Conservation (phyloP, 345 rosid genomes). For the Eutrema heterophyllum region DNA sequence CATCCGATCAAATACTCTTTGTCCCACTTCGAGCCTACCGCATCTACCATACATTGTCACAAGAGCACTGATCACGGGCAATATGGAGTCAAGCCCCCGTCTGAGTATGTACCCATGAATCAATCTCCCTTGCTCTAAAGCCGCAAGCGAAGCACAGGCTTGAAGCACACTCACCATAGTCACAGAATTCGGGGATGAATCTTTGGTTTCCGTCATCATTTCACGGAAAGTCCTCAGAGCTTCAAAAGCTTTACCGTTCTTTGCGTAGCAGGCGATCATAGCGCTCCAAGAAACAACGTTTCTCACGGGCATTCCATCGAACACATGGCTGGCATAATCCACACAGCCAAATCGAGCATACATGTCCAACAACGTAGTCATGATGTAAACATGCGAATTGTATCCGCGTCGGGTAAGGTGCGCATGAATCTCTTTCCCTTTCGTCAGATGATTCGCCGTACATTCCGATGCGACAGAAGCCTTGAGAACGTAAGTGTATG, state of each 20-base stretch:
- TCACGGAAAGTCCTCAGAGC: slow-evolving; percentile 65
- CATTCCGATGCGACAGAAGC: slow-evolving; percentile 69
- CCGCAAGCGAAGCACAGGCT: slow-evolving; percentile 85
- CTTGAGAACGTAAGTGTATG: slow-evolving; percentile 79
- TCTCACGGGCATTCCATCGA: slow-evolving; percentile 49
- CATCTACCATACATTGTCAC: slow-evolving; percentile 80
- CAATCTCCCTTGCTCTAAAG: slow-evolving; percentile 75
- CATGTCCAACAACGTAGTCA: slow-evolving; percentile 88
- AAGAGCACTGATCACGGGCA: slow-evolving; percentile 76
- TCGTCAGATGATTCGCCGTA: slow-evolving; percentile 31
- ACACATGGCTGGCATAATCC: slow-evolving; percentile 51
- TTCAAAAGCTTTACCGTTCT: slow-evolving; percentile 55
- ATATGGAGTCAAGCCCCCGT: slow-evolving; percentile 66
- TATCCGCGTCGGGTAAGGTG: slow-evolving; percentile 60
- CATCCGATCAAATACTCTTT: slow-evolving; percentile 61
- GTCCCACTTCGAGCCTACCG: slow-evolving; percentile 66
- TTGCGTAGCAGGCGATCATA: slow-evolving; percentile 78
- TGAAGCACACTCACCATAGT: slow-evolving; percentile 92
- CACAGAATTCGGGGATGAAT: slow-evolving; percentile 58
- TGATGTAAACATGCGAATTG: slow-evolving; percentile 55
- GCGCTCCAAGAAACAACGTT: slow-evolving; percentile 93
- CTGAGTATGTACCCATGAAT: slow-evolving; percentile 75
- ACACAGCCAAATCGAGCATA: slow-evolving; percentile 76
- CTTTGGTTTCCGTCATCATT: slow-evolving; percentile 52
- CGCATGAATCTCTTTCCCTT: slow-evolving; percentile 84